Conservation (phyloP, 1,284 basidiomycete species). For the Sphagnurus paluster region DNA sequence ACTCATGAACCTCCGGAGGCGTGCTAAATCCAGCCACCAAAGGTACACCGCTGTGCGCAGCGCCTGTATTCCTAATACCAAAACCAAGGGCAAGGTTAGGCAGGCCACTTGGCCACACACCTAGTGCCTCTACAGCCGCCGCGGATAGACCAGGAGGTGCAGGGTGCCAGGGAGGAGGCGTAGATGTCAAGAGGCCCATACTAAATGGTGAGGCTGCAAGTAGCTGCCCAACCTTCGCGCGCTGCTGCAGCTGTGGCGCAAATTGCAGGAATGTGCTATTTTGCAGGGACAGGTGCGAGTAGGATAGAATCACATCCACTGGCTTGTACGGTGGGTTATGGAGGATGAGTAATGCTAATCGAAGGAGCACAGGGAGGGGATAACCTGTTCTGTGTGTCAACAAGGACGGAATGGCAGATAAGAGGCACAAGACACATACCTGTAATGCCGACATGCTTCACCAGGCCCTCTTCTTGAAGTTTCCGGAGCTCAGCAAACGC, state of each 20-base stretch:
- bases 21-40: constrained; percentile 78
- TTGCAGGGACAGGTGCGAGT: constrained; percentile 87
- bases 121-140: constrained; percentile 40
- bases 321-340: constrained; percentile 65
- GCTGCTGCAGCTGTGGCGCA: constrained; percentile 57
- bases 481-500: constrained; percentile 74
- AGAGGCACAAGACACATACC: constrained; percentile 44
- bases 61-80: constrained; percentile 55
- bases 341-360: constrained; percentile 76
- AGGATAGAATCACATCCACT: constrained; percentile 82
- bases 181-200: constrained; percentile 84
- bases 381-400: constrained; percentile 55
- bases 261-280: constrained; percentile 70
- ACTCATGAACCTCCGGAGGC: constrained; percentile 73
- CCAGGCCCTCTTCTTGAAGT: constrained; percentile 77
- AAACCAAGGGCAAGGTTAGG: constrained; percentile 76
- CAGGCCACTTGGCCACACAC: constrained; percentile 48
- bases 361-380: constrained; percentile 87
- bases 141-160: constrained; percentile 55
- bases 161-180: constrained; percentile 85
- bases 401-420: not conserved
- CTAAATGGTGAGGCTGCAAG: constrained; percentile 87
- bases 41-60: constrained; percentile 52
- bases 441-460: constrained; percentile 84
- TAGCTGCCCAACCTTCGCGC: constrained; percentile 71